Conservation (phyloP, 495 filamentous ascomycete species). For the Friedmanniomyces simplex region DNA sequence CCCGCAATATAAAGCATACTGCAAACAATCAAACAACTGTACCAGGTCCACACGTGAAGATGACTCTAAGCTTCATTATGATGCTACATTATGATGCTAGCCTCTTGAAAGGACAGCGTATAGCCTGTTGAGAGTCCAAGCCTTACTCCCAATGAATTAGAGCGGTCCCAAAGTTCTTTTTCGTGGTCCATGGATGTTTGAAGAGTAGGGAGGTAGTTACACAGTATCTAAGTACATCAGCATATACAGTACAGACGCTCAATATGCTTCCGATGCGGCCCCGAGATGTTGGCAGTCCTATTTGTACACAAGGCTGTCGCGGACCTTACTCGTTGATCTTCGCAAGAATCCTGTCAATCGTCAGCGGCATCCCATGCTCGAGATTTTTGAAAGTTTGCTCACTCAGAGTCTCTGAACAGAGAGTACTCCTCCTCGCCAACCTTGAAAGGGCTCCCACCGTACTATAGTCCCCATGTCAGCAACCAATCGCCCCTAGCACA, state of each 20-base stretch:
- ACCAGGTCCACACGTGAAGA: too few species aligned
- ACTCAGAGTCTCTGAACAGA: conserved; percentile 96
- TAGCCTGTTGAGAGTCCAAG: too few species aligned
- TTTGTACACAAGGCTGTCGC: conserved; percentile 1
- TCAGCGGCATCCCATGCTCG: conserved; percentile 8
- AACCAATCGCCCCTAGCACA: background rate
- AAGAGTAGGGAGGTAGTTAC: conserved; percentile 16
- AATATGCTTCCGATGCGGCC: conserved; percentile 4
- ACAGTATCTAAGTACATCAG: conserved; percentile 9
- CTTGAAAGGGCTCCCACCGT: conserved; percentile 90
- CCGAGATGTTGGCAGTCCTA: conserved; percentile 5
- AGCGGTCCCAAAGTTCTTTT: too few species aligned
- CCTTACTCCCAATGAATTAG: too few species aligned
- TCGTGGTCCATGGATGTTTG: background rate
- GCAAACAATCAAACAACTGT: too few species aligned
- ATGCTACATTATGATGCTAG: too few species aligned
- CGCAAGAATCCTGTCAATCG: conserved; percentile 29
- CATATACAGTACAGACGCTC: conserved; percentile 9
- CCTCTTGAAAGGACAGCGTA: too few species aligned
- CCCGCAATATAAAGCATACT: too few species aligned
- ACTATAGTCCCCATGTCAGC: conserved; percentile 48
- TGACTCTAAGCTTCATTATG: too few species aligned
- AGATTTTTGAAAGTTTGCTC: conserved; percentile 35
- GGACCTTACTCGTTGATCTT: conserved; percentile 40
- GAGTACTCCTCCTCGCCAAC: conserved; percentile 93